These are phyloP conservation scores for Fraxinus anomala DNA, from an alignment of 257 asterid species.

Conservation along the genomic window DNA sequence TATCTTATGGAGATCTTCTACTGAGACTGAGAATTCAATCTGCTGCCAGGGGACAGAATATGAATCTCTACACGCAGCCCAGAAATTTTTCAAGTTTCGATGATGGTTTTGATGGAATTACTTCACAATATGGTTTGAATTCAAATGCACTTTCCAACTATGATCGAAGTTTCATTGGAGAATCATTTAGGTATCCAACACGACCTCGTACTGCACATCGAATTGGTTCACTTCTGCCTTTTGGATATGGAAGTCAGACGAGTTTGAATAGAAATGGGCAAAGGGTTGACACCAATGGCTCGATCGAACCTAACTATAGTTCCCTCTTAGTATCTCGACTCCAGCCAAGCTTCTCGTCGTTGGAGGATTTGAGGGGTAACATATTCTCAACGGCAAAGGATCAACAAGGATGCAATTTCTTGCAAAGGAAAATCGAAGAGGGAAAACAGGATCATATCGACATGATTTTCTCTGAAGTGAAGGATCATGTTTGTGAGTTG, in stretches of 20 bases:
- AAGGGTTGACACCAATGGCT: not conserved
- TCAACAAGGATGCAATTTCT: conserved; percentile 47
- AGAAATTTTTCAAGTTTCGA: not conserved
- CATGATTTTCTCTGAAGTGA: conserved; percentile 36
- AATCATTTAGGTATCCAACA: not conserved
- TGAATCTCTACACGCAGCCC: not conserved
- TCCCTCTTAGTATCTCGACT: not conserved
- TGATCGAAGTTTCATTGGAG: not conserved
- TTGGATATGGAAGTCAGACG: not conserved
- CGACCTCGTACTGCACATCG: not conserved
- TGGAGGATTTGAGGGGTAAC: conserved; percentile 27
- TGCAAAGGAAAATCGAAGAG: conserved; percentile 40
- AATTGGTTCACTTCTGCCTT: not conserved
- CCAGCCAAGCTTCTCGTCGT: not conserved
- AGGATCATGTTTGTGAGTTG: conserved; percentile 36
- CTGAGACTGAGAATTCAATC: not conserved
- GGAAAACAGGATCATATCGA: conserved; percentile 38
- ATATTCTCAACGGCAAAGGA: conserved; percentile 38
- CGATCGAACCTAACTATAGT: not conserved
- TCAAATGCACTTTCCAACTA: not conserved
- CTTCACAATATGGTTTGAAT: not conserved
- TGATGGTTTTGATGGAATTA: not conserved
- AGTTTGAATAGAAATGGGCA: not conserved
- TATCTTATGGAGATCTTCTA: not conserved
- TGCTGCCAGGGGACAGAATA: not conserved